Evolutionary conservation across 257 asterid genomes (phyloP).

Genomic region (Eucommia ulmoides): DNA sequence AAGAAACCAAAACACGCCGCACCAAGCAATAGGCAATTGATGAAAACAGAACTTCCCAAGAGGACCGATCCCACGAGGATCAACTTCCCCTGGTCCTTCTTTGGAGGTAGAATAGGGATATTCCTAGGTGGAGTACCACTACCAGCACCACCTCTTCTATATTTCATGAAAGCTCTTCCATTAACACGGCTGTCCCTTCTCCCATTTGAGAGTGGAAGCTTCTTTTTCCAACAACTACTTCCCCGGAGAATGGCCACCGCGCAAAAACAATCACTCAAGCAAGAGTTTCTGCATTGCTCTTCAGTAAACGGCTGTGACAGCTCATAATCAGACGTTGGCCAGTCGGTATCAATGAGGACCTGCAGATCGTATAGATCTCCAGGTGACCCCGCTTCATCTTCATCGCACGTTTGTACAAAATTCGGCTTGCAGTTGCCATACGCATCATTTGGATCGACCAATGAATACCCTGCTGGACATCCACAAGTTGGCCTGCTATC

Average conservation of each 20-base stretch:
- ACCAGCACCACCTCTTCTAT: slow-evolving; percentile 3
- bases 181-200: slow-evolving; percentile 4
- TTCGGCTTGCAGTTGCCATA: slow-evolving; percentile 26
- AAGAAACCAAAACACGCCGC: slow-evolving; percentile 3
- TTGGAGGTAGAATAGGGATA: neutral
- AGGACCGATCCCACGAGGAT: slow-evolving; percentile 6
- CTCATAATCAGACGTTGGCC: slow-evolving; percentile 30
- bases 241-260: slow-evolving; percentile 17
- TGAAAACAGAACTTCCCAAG: slow-evolving; percentile 8
- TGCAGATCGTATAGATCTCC: slow-evolving; percentile 4
- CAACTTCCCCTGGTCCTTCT: slow-evolving; percentile 2
- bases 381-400: neutral
- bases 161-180: slow-evolving; percentile 13
- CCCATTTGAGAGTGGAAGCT: slow-evolving; percentile 35
- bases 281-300: slow-evolving; percentile 15
- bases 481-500: slow-evolving; percentile 18
- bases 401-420: slow-evolving; percentile 15
- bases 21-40: slow-evolving; percentile 3
- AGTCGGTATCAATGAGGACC: slow-evolving; percentile 20
- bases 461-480: slow-evolving; percentile 25
- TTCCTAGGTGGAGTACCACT: slow-evolving; percentile 2
- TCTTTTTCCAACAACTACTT: slow-evolving; percentile 28
- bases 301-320: slow-evolving; percentile 3
- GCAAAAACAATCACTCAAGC: slow-evolving; percentile 31
- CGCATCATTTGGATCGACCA: slow-evolving; percentile 13